A percentile compares a stretch with the other conserved stretches of the same genome.
phyloP scores from a whole-genome alignment of 1,284 basidiomycete species.

The Peniophora sp. region DNA sequence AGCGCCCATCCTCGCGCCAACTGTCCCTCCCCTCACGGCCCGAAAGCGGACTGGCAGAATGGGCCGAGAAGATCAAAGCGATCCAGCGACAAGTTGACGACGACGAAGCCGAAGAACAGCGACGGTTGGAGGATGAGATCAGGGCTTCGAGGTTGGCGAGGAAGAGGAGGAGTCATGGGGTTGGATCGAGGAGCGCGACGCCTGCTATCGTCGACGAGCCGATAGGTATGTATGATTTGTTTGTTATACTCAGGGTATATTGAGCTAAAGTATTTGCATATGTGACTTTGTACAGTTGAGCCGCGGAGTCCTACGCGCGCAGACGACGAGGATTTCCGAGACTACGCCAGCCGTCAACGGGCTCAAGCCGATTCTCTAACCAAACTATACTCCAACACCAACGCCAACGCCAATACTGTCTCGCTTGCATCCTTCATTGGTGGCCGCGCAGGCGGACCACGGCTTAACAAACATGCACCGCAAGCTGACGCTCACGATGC shows the following conservation, averaged over 20 bases:
- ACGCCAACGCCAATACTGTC: constrained; percentile 30
- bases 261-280: no score
- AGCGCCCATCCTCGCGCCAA: constrained; percentile 9
- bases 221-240: no score
- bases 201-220: no score
- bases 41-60: constrained; percentile 65
- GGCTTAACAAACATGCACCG: constrained; percentile 60
- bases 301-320: no score
- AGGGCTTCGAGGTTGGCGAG: constrained; percentile 61
- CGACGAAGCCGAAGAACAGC: constrained; percentile 69
- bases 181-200: constrained; percentile 25
- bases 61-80: constrained; percentile 71
- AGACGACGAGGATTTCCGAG: no score
- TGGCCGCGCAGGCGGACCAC: constrained; percentile 61
- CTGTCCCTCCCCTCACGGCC: constrained; percentile 20
- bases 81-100: constrained; percentile 72
- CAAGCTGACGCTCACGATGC: constrained; percentile 61
- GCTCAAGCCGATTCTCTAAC: constrained; percentile 39
- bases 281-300: no score
- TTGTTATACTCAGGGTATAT: no score
- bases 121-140: constrained; percentile 69
- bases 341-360: no score
- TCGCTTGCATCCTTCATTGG: constrained; percentile 77
- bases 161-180: constrained; percentile 47
- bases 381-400: constrained; percentile 23